Evolutionary conservation across 1,284 basidiomycete species (phyloP), one percentile per base, ranked within the genome.

Genomic region (Filobasidium uniguttulatum): DNA sequence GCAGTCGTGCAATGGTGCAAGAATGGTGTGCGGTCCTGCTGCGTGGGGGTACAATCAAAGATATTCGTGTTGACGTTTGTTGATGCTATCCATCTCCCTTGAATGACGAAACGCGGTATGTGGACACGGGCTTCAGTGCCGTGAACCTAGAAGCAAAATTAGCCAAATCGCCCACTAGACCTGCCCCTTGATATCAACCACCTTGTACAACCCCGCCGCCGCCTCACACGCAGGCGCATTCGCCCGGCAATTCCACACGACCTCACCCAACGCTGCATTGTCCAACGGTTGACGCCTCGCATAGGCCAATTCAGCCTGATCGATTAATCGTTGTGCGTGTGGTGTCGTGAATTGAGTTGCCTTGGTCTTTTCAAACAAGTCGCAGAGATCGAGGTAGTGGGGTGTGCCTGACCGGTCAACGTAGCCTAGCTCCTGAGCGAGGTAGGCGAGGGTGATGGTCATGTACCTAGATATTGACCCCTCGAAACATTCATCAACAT

Each of bases 381-480:
- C 8, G 82, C 74, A 30, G 44, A 40, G 25, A 30, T 43, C 33
- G 28, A 25, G 19, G 33, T 31, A 25, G 7, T 23, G 15, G 12
- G 9, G 12, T 15, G 10, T 23, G 44, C 80, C 78, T 44, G 76
- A 68, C 35, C 79, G 62, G 12, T 74, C 72, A 19, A 88, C 83
- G 69, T 94, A 96, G 22, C 80, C 86, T 51, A 98, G 80, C 63
- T 90, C 85, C 55, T 77, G 73, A 55, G 78, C 76, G 52, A 98
- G 71, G 69, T 87, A 88, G 3, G 74, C 58, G 44, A 98, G 73
- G n/a, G 83, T 74, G 20, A 96, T 69, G 46, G 78, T 78, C 63
- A 75, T 74, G 65, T 93, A 93, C 59, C 90, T 94, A 68, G n/a
- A n/a, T 30, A 38, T n/a, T n/a, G n/a, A n/a, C n/a, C 22, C 43